Base-by-base conservation (phyloP, 1,284 basidiomycete species). In the Phylloboletellus chloephorus region DNA sequence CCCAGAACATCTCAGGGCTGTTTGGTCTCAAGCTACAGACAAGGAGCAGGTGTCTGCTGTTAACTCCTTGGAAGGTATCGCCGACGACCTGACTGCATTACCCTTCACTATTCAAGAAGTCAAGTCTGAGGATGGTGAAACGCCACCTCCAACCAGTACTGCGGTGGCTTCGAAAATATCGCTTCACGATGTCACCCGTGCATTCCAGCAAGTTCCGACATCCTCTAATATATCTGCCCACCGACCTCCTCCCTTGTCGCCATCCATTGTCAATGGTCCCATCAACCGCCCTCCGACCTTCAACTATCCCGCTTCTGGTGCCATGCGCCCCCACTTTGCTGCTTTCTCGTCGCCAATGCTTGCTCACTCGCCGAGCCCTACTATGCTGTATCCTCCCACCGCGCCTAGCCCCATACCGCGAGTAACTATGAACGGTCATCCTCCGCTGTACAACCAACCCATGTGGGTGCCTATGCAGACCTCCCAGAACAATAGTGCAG, bases 21-120 rank as follows among this genome's bases (percentile, higher is more conserved):
- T 89, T 8, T 90, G 87, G 87, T 83, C 82, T n/a, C 79, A 85
- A 55, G 71, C 79, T 7, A 72, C 85, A 2, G 76, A 79, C 52
- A 80, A 82, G 56, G 68, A 76, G 9, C 72, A 72, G 37, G 58
- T 74, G 11, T 76, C 79, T 32, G 67, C 76, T 7, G 69, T 83
- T n/a, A 89, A 89, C 57, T 89, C 86, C 1, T 63, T 89, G 47
- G 77, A 87, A 55, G 79, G 77, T 12, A 87, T 89, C 39, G 78
- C 77, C 15, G 86, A 89, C 55, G 86, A 89, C 54, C 66, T 87
- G 45, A 79, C 79, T 21, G 69, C 79, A 26, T 67, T 88, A 24
- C 82, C 85, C 9, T 86, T 87, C 60, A 81, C 79, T 4, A 60
- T 88, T 19, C 82, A 82, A 52, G 86, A 88, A 44, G 80, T 86